Percentiles rank a stretch among this genome's conserved stretches.
Conservation (phyloP, 352 stramenopile genomes). For the Phytophthora pseudosyringae region DNA sequence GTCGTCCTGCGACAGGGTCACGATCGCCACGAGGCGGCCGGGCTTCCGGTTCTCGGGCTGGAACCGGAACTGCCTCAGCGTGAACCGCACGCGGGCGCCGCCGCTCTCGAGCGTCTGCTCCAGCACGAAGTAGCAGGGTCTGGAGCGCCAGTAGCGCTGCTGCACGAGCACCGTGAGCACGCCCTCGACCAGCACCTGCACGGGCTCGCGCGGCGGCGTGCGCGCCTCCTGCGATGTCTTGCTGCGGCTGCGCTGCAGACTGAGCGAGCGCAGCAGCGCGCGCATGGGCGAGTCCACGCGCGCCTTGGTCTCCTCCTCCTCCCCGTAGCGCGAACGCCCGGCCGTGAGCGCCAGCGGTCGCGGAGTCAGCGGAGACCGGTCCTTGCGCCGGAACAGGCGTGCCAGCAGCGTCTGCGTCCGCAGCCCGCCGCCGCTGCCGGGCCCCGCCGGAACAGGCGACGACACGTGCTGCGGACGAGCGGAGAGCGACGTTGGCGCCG, state of each 20-base stretch:
- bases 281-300: constrained; percentile 40
- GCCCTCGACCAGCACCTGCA: constrained; percentile 54
- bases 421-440: constrained; percentile 3
- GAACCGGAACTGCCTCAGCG: constrained; percentile 60
- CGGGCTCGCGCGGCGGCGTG: not conserved
- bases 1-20: constrained; percentile 60
- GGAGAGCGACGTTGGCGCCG: constrained; percentile 19
- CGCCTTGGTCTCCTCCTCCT: constrained; percentile 44
- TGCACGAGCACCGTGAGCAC: constrained; percentile 56
- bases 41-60: constrained; percentile 33
- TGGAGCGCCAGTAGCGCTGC: constrained; percentile 67
- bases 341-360: not conserved
- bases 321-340: constrained; percentile 24
- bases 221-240: constrained; percentile 10
- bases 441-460: constrained; percentile 5
- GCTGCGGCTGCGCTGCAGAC: constrained; percentile 31
- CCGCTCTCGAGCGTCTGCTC: constrained; percentile 34
- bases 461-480: constrained; percentile 8
- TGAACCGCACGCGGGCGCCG: constrained; percentile 27
- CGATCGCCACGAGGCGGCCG: constrained; percentile 45
- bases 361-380: constrained; percentile 17
- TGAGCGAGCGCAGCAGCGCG: constrained; percentile 43
- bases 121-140: constrained; percentile 65
- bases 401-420: constrained; percentile 39
- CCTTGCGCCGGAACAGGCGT: constrained; percentile 46